Evolutionary conservation across 805 yeast genomes (phyloP).

Genomic region (Wickerhamomyces rabaulensis): DNA sequence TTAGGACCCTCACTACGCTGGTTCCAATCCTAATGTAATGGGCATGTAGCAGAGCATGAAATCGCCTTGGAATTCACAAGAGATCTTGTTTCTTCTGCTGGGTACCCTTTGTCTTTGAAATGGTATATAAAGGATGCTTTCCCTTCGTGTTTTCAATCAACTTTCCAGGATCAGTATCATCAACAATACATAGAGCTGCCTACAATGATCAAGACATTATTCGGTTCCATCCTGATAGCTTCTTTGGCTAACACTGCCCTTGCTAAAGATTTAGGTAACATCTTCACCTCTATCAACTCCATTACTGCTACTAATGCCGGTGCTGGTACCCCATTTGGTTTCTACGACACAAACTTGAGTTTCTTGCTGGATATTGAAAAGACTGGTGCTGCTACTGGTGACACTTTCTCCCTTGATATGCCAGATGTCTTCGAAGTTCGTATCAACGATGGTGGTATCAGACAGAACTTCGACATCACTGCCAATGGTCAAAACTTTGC

Average conservation of each 20-base stretch:
- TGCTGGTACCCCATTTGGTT: constrained; percentile 5
- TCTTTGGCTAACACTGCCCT: neutral
- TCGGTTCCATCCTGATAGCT: neutral
- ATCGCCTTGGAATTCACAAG: too few species aligned
- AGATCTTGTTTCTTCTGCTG: too few species aligned
- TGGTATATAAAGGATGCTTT: too few species aligned
- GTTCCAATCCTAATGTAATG: too few species aligned
- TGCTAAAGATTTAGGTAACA: neutral
- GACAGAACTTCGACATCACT: constrained; percentile 6
- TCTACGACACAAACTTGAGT: constrained; percentile 4
- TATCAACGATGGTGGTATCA: constrained; percentile 1
- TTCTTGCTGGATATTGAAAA: constrained; percentile 7
- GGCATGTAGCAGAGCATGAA: too few species aligned
- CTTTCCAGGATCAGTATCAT: too few species aligned
- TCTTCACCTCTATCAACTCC: constrained; percentile 10
- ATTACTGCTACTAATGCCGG: constrained; percentile 1
- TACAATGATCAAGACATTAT: neutral
- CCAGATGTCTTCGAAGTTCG: constrained; percentile 13
- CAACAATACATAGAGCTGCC: neutral
- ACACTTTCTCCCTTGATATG: constrained; percentile 11
- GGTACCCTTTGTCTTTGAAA: too few species aligned
- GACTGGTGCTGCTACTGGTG: constrained; percentile 8
- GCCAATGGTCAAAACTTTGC: constrained; percentile 8
- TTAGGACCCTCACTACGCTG: too few species aligned
- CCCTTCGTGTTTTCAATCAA: too few species aligned